phyloP scores from a whole-genome alignment of 1,139 yeast genomes.

The Geotrichum restrictum region DNA sequence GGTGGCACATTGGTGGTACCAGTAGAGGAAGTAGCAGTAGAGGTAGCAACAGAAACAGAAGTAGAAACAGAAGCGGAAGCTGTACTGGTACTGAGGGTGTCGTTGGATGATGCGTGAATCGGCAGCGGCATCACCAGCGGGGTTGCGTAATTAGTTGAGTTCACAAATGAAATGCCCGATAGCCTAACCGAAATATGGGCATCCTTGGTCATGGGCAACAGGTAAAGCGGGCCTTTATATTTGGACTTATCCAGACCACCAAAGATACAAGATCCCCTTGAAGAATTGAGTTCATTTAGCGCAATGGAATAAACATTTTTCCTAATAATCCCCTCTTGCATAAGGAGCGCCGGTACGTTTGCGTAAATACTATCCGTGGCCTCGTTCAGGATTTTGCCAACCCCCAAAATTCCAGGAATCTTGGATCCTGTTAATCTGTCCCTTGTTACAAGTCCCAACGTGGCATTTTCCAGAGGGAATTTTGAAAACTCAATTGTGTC shows the following conservation, averaged over 20 bases:
- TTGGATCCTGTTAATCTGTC: constrained; percentile 16
- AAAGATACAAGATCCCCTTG: constrained; percentile 44
- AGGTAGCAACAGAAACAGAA: neutral
- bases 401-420: constrained; percentile 20
- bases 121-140: neutral
- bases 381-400: constrained; percentile 19
- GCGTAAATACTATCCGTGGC: constrained; percentile 12
- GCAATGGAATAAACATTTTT: constrained; percentile 44
- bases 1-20: neutral
- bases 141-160: neutral
- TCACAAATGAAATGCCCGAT: constrained; percentile 11
- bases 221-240: constrained; percentile 40
- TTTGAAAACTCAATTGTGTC: constrained; percentile 49
- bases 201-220: constrained; percentile 26
- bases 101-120: neutral
- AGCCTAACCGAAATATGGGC: constrained; percentile 16
- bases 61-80: neutral
- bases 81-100: neutral
- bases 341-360: constrained; percentile 47
- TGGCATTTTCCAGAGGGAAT: constrained; percentile 44
- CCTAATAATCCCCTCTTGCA: constrained; percentile 44
- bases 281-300: constrained; percentile 28
- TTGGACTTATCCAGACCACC: constrained; percentile 53
- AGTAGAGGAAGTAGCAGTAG: neutral
- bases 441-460: constrained; percentile 40